These are phyloP conservation scores for Pseudocercospora cruenta DNA, from an alignment of 2,329 filamentous ascomycete genomes.

Conservation along the genomic window DNA sequence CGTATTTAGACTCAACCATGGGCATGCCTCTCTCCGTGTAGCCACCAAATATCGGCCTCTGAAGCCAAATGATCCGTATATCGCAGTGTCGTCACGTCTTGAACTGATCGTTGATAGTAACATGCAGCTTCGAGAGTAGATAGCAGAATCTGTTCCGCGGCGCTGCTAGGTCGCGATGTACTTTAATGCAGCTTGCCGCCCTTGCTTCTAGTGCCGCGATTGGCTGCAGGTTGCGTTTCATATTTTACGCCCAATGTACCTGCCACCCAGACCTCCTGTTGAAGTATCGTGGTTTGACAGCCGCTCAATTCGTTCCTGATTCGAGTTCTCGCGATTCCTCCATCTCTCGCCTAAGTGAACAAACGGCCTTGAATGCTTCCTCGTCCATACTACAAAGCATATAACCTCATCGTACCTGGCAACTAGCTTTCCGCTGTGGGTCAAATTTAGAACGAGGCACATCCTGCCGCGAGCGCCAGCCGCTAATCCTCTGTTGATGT, in stretches of 20 bases:
- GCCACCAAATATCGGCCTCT: not conserved
- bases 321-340: not conserved
- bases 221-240: slow-evolving; percentile 3
- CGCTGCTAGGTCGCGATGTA: not conserved
- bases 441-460: slow-evolving; percentile 4
- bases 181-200: not conserved
- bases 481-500: slow-evolving; percentile 7
- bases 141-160: not conserved
- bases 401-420: slow-evolving; percentile 3
- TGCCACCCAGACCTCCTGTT: not conserved
- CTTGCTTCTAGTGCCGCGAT: slow-evolving; percentile 1
- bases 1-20: not conserved
- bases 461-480: slow-evolving; percentile 2
- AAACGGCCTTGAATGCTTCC: not conserved
- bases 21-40: not conserved
- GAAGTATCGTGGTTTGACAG: not conserved
- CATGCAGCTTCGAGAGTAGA: not conserved
- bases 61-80: not conserved
- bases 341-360: not conserved
- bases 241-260: not conserved
- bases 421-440: not conserved
- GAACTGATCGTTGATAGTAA: not conserved
- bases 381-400: slow-evolving; percentile 3
- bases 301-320: not conserved
- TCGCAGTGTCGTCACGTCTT: not conserved